Base-by-base conservation (phyloP, 176 grass and related monocot genomes). In the Ananas comosus region DNA sequence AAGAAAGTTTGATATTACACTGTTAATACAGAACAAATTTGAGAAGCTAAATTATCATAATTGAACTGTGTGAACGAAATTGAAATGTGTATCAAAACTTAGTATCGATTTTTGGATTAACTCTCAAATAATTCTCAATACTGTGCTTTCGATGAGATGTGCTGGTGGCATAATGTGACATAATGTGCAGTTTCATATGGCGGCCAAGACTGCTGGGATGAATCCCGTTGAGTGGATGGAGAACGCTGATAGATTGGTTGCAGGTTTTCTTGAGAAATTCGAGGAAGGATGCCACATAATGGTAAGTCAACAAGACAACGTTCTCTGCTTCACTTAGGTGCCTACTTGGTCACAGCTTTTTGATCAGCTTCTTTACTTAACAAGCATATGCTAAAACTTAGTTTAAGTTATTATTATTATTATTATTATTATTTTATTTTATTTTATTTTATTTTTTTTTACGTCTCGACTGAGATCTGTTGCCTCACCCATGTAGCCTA, bases 241-340 rank as follows among this genome's bases (percentile, higher is more conserved):
- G 69, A 96, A 96, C 66, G 93, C 93, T 48, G 93, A 96, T 76
- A 75, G 93, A 64, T 96, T 88, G 93, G 93, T 96, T 71, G 93
- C 77, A 70, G 93, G 93, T 72, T 96, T 96, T 75, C 86, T 96
- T 22, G 89, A 85, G 71, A 96, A 92, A 64, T 92, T 96, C 49
- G 93, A 96, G 80, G 93, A 96, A 78, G 83, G 93, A 48, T 96
- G 86, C 51, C 93, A 92, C 53, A 86, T 81, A 66, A 96, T 96
- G 53, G 53, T 56, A 56, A 56, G 53, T 14, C 53, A 56, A 13
- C 16, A n/a, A 56, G 16, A 56, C 16, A 14, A 56, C 9, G 1
- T 16, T n/a, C 18, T 17, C 18, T 16, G 7, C 18, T 58, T 58
- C 18, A 57, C 13, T 57, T 17, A 42, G 0, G 33, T 42, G 4